Base-by-base conservation (phyloP, 768 basidiomycete genomes). In the Trametes cinnabarina region DNA sequence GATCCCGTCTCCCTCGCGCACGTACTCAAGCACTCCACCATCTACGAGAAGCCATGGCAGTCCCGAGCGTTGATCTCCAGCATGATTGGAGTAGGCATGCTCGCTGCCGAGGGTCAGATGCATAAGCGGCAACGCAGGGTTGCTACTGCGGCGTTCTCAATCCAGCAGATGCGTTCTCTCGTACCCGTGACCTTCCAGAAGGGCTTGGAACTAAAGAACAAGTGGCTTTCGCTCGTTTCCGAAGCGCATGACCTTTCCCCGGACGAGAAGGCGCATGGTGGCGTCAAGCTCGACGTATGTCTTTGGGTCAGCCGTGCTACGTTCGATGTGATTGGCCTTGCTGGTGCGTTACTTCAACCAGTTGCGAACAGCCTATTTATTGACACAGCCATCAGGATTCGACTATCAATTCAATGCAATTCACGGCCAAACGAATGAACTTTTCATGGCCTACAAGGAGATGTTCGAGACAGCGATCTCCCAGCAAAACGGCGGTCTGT, bases 251-350 rank as follows among this genome's bases (percentile, higher is more conserved):
- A 35, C 15, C 20, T 30, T 1, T 48, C 63, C 4, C 55, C 60
- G 9, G 55, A 39, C 10, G 50, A 54, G 19, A 44, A 47, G 19
- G 7, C 47, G 15, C 55, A 30, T 11, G 57, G 66, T 8, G 76
- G 66, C 7, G 65, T 68, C 58, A 78, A 65, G 65, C 67, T 97
- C 23, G 91, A 97, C 65, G 82, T 94, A 7, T 86, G 83, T 66
- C 84, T 82, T 63, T 95, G 89, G 88, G 72, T 94, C 32, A 88
- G 86, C 61, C 80, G 92, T 41, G 86, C 87, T 9, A 93, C 93
- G 0, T 90, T 97, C 66, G 94, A 96, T 69, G 86, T 95, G 42
- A 93, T 97, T 63, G 94, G 93, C 1, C 70, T 91, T n/a, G 90
- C 93, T 40, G 90, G 90, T 90, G 54, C 44, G 53, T 10, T 20